Evolutionary conservation across 306 rosid species (phyloP), one percentile per base, ranked within the genome.

Genomic region (Trifolium dubium): DNA sequence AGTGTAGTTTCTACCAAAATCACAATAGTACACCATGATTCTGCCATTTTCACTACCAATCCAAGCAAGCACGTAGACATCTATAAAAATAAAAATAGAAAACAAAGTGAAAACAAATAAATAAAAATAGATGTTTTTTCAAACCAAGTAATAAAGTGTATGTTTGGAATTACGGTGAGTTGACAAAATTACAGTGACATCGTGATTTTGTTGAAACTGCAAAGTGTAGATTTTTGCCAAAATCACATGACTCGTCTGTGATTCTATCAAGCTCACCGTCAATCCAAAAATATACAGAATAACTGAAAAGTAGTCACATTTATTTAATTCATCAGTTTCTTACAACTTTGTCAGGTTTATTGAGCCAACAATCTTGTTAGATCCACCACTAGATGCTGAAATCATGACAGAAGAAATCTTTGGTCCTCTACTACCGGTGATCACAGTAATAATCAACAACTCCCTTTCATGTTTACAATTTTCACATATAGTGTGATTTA

Each of bases 331-430:
- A 43, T 49, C 3, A 58, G 18, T 77, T 63, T 69, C 31, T 69
- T 62, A 12, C 60, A 30, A 82, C 30, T 7, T 73, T 78, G 78
- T 79, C 79, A 94, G 98, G 84, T 88, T 80, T 75, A 85, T 94
- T 10, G 96, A 94, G 86, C 97, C 97, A 47, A 94, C 94, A 63
- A 86, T 92, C 79, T 83, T 94, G 79, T 71, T 94, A 47, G 83
- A 94, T 83, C 98, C 98, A 77, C 98, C 98, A 8, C 81, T 89
- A 44, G 84, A 88, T 8, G 76, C 95, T 28, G 81, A 65, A 64
- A 79, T 94, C 72, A 89, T 91, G 96, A 82, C 71, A 9, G 98
- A 92, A 83, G 98, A 94, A 81, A 92, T 94, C 14, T 94, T 94
- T 66, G 98, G 98, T 1, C 97, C 97, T 1, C 23, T 94, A 66